phyloP scores from a whole-genome alignment of 331 rosid genomes.

The Ulmus americana region DNA sequence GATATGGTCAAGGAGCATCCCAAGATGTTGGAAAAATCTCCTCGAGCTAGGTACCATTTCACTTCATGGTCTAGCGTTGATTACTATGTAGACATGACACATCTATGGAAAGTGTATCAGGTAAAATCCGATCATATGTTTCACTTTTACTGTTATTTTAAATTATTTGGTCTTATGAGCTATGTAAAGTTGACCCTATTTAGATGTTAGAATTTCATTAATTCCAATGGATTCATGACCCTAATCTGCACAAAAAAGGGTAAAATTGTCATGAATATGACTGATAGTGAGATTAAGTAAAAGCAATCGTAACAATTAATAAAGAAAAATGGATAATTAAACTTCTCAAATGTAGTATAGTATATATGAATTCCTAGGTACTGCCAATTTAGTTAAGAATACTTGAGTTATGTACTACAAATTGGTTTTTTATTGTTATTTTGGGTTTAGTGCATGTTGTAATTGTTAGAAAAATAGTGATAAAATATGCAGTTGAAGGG shows the following conservation, averaged over 20 bases:
- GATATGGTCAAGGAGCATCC: constrained; percentile 70
- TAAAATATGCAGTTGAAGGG: no score
- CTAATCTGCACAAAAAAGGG: neutral
- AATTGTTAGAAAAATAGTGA: no score
- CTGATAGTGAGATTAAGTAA: neutral
- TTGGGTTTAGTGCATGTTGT: neutral
- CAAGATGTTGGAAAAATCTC: constrained; percentile 52
- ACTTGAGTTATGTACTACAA: neutral
- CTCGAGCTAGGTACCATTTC: constrained; percentile 84
- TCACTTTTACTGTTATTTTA: neutral
- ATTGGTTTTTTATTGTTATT: neutral
- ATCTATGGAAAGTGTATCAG: constrained; percentile 73
- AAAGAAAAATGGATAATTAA: neutral
- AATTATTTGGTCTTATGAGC: neutral
- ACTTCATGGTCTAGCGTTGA: constrained; percentile 66
- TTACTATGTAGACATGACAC: constrained; percentile 73
- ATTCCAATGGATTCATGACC: constrained; percentile 1
- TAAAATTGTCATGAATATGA: neutral
- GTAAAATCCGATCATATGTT: constrained; percentile 22
- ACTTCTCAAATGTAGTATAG: neutral
- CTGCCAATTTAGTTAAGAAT: neutral
- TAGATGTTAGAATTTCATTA: neutral
- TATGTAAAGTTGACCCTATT: neutral
- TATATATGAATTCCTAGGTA: neutral
- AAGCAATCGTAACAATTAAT: neutral